Conservation (phyloP, 2,329 filamentous ascomycete species). For the Pyrenophora graminea region DNA sequence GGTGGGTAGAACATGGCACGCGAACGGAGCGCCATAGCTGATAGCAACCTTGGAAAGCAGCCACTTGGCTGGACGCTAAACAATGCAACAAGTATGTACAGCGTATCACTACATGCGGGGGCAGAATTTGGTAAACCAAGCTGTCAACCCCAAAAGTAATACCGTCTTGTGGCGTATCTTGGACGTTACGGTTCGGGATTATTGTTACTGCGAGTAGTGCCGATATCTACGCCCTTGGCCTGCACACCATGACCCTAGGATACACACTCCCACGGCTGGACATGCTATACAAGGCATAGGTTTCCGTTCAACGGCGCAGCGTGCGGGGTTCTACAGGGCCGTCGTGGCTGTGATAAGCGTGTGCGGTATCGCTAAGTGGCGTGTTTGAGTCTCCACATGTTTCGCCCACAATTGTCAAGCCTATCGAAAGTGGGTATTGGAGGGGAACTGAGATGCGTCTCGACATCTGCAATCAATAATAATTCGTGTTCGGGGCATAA, state of each 20-base stretch:
- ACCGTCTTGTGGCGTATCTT: too few relatives aligned
- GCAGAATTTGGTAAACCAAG: neutral
- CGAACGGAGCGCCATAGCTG: neutral
- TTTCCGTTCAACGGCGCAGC: slow-evolving; percentile 8
- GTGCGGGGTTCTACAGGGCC: slow-evolving; percentile 3
- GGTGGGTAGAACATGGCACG: neutral
- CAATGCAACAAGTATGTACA: too few relatives aligned
- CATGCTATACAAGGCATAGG: slow-evolving; percentile 18
- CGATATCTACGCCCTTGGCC: slow-evolving; percentile 10
- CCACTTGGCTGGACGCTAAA: too few relatives aligned
- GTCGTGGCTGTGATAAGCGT: neutral
- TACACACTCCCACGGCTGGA: slow-evolving; percentile 12
- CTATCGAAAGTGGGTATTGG: neutral
- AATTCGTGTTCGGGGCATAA: slow-evolving; percentile 35
- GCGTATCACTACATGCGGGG: too few relatives aligned
- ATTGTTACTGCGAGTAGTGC: slow-evolving; percentile 5
- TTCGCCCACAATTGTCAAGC: neutral
- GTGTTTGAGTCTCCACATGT: too few relatives aligned
- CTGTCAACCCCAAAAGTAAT: neutral
- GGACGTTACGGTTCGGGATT: too few relatives aligned
- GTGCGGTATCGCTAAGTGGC: too few relatives aligned
- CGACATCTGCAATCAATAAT: slow-evolving; percentile 32
- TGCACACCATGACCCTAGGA: slow-evolving; percentile 1
- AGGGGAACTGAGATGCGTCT: neutral
- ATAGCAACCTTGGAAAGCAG: neutral